A percentile compares a stretch with the other conserved stretches of the same genome.
Evolutionary conservation across 306 rosid genomes (phyloP).

Genomic region (Casuarina cunninghamiana): DNA sequence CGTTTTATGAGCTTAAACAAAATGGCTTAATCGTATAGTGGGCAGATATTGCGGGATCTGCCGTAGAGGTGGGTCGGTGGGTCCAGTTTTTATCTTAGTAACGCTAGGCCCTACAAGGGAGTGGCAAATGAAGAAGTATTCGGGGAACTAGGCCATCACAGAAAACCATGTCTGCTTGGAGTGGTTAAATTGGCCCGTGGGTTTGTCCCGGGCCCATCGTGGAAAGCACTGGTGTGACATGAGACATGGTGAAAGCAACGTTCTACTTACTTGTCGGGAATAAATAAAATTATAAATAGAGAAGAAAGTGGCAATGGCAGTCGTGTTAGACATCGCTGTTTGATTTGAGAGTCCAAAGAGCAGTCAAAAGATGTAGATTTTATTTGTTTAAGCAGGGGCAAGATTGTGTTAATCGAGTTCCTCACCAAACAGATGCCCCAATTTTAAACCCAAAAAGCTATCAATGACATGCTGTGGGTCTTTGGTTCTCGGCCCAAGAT

Average conservation of each 20-base stretch:
- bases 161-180: not conserved
- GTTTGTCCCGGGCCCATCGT: not conserved
- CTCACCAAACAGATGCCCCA: too few relatives aligned
- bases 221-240: slow-evolving; percentile 23
- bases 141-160: not conserved
- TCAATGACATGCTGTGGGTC: too few relatives aligned
- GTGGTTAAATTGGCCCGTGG: not conserved
- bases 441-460: too few relatives aligned
- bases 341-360: not conserved
- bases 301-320: not conserved
- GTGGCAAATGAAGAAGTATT: not conserved
- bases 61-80: not conserved
- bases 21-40: too few relatives aligned
- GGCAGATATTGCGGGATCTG: not conserved
- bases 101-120: not conserved
- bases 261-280: not conserved
- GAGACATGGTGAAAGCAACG: slow-evolving; percentile 15
- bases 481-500: too few relatives aligned
- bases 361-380: too few relatives aligned
- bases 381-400: too few relatives aligned
- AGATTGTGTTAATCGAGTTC: too few relatives aligned
- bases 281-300: not conserved
- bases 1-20: too few relatives aligned
- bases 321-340: not conserved
- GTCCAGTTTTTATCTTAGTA: not conserved